These are phyloP conservation scores for Leccinum pachyderme DNA, from an alignment of 1,284 basidiomycete genomes.

Conservation along the genomic window DNA sequence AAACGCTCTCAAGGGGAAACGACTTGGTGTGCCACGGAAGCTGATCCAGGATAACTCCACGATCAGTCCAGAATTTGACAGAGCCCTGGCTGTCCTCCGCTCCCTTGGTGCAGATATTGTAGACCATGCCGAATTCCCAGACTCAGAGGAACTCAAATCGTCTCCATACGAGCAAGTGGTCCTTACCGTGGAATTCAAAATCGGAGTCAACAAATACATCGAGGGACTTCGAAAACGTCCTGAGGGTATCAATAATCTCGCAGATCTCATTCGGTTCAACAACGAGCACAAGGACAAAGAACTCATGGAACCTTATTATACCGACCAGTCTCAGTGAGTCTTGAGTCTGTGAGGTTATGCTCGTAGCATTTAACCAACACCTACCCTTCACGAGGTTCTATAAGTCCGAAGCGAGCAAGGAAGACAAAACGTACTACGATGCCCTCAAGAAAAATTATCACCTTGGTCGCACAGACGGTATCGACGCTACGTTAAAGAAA, in stretches of 20 bases:
- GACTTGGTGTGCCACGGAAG: conserved; percentile 42
- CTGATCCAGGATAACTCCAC: conserved; percentile 14
- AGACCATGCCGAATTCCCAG: conserved; percentile 42
- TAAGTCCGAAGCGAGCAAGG: conserved; percentile 36
- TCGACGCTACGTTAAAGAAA: conserved; percentile 43
- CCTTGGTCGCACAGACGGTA: conserved; percentile 41
- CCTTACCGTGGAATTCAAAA: conserved; percentile 43
- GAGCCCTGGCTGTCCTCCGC: conserved; percentile 38
- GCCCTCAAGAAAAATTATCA: conserved; percentile 38
- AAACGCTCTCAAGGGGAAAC: conserved; percentile 38
- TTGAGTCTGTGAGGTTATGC: conserved; percentile 19
- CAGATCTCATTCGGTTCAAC: conserved; percentile 45
- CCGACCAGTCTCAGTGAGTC: conserved; percentile 40
- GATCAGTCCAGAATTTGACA: conserved; percentile 35
- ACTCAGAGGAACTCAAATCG: conserved; percentile 33
- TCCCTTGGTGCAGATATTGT: conserved; percentile 42
- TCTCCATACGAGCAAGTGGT: conserved; percentile 36
- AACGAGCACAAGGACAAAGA: conserved; percentile 40
- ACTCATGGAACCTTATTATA: conserved; percentile 39
- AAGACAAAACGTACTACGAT: conserved; percentile 39
- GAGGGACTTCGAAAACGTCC: conserved; percentile 20
- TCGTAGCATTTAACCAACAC: background rate
- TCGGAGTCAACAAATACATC: conserved; percentile 27
- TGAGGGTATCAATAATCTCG: conserved; percentile 37
- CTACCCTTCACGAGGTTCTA: conserved; percentile 33